Percentiles rank a stretch among this genome's conserved stretches.
phyloP scores from a whole-genome alignment of 352 stramenopile species.

The Phytophthora sojae region DNA sequence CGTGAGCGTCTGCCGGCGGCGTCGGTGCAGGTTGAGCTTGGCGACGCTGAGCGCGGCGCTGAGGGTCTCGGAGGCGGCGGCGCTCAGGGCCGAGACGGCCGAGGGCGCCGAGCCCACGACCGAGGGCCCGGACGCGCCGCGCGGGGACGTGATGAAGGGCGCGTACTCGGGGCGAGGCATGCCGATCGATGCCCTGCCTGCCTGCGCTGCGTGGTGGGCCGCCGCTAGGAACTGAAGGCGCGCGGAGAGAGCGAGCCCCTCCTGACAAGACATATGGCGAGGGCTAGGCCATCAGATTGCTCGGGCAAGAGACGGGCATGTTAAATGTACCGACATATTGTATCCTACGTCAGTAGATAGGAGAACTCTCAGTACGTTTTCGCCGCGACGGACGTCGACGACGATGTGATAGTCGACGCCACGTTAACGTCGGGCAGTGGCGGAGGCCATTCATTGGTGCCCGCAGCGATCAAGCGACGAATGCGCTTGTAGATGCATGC shows the following conservation, averaged over 20 bases:
- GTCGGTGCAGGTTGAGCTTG: constrained; percentile 43
- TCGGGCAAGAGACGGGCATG: background rate
- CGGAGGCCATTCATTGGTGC: background rate
- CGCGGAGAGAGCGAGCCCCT: constrained; percentile 19
- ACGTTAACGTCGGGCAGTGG: background rate
- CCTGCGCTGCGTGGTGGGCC: background rate
- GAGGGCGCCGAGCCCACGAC: constrained; percentile 31
- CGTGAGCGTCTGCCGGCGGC: constrained; percentile 38
- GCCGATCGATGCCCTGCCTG: constrained; percentile 8
- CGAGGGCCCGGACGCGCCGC: constrained; percentile 27
- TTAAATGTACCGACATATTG: no score
- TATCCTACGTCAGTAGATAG: background rate
- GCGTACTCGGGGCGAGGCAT: constrained; percentile 52
- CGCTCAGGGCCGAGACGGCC: constrained; percentile 38
- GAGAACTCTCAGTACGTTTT: no score
- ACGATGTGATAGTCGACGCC: background rate
- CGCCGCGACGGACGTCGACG: no score
- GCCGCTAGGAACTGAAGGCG: constrained; percentile 24
- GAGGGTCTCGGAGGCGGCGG: constrained; percentile 38
- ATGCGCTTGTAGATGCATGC: background rate
- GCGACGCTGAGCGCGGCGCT: constrained; percentile 39
- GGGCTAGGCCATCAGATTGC: background rate
- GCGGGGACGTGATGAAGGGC: constrained; percentile 48
- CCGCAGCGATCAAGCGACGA: background rate
- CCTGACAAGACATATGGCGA: background rate